phyloP scores from a whole-genome alignment of 2,329 filamentous ascomycete species.

The Karstenula rhodostoma region DNA sequence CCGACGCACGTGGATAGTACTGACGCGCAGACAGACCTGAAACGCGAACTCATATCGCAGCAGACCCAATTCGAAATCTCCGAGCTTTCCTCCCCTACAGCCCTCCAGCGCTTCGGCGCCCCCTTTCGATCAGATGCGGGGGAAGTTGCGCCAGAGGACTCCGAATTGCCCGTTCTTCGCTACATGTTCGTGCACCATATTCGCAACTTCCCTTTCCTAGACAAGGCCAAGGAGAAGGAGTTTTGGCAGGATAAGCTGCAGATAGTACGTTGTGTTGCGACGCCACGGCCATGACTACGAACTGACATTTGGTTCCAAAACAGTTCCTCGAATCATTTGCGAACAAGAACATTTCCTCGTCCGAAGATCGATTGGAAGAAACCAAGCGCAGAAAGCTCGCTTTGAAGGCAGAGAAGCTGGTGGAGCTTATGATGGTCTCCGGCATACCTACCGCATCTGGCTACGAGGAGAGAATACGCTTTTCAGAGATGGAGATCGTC shows the following conservation, averaged over 20 bases:
- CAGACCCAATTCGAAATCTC: slow-evolving; percentile 91
- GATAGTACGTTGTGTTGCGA: slow-evolving; percentile 68
- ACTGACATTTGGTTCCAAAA: slow-evolving; percentile 28
- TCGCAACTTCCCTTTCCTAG: slow-evolving; percentile 95
- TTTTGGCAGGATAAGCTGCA: slow-evolving; percentile 99
- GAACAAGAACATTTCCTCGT: slow-evolving; percentile 95
- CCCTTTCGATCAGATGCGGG: slow-evolving; percentile 93
- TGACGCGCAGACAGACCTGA: slow-evolving; percentile 72
- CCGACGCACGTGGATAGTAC: not conserved
- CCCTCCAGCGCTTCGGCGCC: slow-evolving; percentile 91
- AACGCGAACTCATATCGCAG: slow-evolving; percentile 89
- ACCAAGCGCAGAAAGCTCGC: slow-evolving; percentile 94
- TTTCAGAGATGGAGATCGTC: slow-evolving; percentile 96
- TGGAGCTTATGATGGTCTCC: slow-evolving; percentile 99
- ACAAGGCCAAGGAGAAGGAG: slow-evolving; percentile 97
- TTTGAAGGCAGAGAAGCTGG: slow-evolving; percentile 90
- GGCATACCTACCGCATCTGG: slow-evolving; percentile 94
- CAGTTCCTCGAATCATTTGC: slow-evolving; percentile 97
- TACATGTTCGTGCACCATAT: slow-evolving; percentile 99
- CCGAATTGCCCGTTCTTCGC: slow-evolving; percentile 88
- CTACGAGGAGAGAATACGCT: slow-evolving; percentile 96
- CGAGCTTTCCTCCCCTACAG: slow-evolving; percentile 93
- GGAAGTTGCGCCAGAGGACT: slow-evolving; percentile 91
- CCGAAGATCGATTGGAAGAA: slow-evolving; percentile 93
- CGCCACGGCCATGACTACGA: slow-evolving; percentile 8